Conservation (phyloP, 2,329 filamentous ascomycete genomes). For the Fusarium sp. region DNA sequence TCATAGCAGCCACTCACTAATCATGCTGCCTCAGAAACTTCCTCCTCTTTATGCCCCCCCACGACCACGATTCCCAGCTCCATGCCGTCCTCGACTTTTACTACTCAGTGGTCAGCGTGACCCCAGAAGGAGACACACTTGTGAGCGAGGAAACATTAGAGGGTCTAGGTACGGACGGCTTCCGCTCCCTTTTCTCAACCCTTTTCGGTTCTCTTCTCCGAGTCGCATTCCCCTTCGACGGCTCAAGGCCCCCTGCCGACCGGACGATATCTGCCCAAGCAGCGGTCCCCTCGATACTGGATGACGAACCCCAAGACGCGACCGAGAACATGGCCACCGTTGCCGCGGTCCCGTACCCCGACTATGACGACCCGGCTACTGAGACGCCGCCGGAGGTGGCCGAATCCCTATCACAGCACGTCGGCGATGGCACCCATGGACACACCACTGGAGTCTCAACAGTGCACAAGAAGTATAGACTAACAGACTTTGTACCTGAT, state of each 20-base stretch:
- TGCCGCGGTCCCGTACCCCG: slow-evolving; percentile 30
- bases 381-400: slow-evolving; percentile 40
- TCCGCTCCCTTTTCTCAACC: slow-evolving; percentile 70
- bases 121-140: slow-evolving; percentile 91
- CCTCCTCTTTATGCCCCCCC: slow-evolving; percentile 83
- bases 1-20: slow-evolving; percentile 28
- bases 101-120: slow-evolving; percentile 87
- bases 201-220: slow-evolving; percentile 82
- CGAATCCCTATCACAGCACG: slow-evolving; percentile 37
- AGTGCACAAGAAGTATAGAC: slow-evolving; percentile 60
- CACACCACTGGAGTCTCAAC: slow-evolving; percentile 49
- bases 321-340: slow-evolving; percentile 36
- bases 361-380: slow-evolving; percentile 40
- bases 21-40: slow-evolving; percentile 75
- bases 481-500: slow-evolving; percentile 80
- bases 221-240: slow-evolving; percentile 66
- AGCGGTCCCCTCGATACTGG: slow-evolving; percentile 15
- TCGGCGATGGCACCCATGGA: slow-evolving; percentile 53
- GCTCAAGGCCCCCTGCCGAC: slow-evolving; percentile 46
- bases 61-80: slow-evolving; percentile 75
- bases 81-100: slow-evolving; percentile 92
- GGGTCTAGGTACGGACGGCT: slow-evolving; percentile 87
- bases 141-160: slow-evolving; percentile 91
- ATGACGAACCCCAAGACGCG: slow-evolving; percentile 25
- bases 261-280: slow-evolving; percentile 28